These are phyloP conservation scores for Cryptococcus amylolentus DNA, from an alignment of 1,284 basidiomycete genomes.

Conservation along the genomic window DNA sequence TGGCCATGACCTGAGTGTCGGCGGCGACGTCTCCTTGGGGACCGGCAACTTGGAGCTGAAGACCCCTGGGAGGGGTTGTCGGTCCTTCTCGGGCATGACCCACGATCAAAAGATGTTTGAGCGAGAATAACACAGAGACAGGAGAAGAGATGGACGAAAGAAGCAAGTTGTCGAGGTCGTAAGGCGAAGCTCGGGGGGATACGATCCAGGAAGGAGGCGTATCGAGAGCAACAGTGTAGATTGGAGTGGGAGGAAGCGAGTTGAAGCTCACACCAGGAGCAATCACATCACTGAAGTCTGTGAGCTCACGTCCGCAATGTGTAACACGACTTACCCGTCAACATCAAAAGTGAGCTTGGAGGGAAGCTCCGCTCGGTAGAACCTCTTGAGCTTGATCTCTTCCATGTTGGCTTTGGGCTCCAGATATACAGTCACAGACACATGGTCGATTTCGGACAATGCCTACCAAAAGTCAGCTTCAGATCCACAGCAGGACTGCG, in stretches of 20 bases:
- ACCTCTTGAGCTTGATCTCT: constrained; percentile 86
- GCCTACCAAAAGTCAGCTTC: constrained; percentile 31
- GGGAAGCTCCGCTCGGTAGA: constrained; percentile 76
- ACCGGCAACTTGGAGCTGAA: constrained; percentile 73
- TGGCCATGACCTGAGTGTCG: constrained; percentile 87
- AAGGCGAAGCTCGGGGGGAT: constrained; percentile 78
- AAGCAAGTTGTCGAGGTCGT: constrained; percentile 95
- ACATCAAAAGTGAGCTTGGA: constrained; percentile 64
- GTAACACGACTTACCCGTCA: constrained; percentile 59
- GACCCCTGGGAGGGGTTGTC: constrained; percentile 69
- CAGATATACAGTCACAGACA: constrained; percentile 68
- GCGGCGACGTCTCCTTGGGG: constrained; percentile 58
- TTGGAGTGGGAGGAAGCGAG: constrained; percentile 60
- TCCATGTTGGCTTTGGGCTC: constrained; percentile 61
- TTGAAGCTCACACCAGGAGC: constrained; percentile 50
- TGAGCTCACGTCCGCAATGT: background rate
- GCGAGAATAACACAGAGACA: constrained; percentile 77
- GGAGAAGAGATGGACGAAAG: constrained; percentile 58
- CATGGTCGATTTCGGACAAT: constrained; percentile 50
- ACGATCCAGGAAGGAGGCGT: constrained; percentile 88
- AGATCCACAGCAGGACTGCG: background rate
- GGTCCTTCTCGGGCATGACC: constrained; percentile 79
- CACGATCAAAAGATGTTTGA: constrained; percentile 88
- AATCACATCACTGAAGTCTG: constrained; percentile 34
- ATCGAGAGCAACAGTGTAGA: constrained; percentile 89